Evolutionary conservation across 805 yeast genomes (phyloP).

Genomic region (Hanseniaspora jakobsenii): DNA sequence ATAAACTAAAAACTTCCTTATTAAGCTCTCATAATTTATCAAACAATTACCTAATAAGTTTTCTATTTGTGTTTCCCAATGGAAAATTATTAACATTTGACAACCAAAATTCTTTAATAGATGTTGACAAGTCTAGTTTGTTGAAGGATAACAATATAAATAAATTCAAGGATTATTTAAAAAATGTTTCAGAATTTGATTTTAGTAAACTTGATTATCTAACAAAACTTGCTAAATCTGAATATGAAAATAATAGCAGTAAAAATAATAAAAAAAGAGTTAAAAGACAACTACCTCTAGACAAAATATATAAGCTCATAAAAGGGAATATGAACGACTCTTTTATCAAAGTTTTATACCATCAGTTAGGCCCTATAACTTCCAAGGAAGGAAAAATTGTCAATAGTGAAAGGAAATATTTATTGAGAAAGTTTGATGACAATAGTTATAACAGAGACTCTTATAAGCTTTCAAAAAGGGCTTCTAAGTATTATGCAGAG

Average conservation of each 20-base stretch:
- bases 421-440: slow-evolving; percentile 14
- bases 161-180: not conserved
- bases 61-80: not conserved
- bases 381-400: slow-evolving; percentile 14
- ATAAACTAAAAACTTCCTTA: not conserved
- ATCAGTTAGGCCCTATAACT: slow-evolving; percentile 12
- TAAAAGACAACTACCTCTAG: slow-evolving; percentile 11
- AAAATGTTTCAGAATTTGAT: too few species aligned
- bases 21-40: too few species aligned
- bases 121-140: too few species aligned
- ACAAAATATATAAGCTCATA: not conserved
- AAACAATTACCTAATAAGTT: not conserved
- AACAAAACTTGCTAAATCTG: too few species aligned
- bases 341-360: slow-evolving; percentile 2
- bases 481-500: not conserved
- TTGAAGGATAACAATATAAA: not conserved
- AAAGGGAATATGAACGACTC: not conserved
- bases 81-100: not conserved
- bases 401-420: not conserved
- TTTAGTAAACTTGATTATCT: too few species aligned
- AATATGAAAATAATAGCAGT: not conserved
- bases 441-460: slow-evolving; percentile 11
- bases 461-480: slow-evolving; percentile 6
- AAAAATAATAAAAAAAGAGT: slow-evolving; percentile 7
- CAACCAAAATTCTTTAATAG: too few species aligned